These are phyloP conservation scores for Penicillium verrucosum DNA, from an alignment of 2,329 filamentous ascomycete species.

Conservation along the genomic window DNA sequence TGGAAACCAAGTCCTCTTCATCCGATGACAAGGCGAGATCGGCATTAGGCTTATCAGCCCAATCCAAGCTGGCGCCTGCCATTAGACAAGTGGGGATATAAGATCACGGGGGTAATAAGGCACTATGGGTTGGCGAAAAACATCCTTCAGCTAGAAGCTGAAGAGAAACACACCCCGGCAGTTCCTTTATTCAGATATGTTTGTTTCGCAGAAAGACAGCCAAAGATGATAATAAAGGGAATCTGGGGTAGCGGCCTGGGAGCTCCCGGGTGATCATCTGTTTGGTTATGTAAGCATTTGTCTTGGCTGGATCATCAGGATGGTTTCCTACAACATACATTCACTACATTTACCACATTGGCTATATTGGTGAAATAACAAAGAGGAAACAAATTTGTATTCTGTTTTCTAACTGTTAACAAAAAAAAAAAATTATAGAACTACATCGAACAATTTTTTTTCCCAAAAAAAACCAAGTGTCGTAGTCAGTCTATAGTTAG, in stretches of 20 bases:
- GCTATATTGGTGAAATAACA: neutral
- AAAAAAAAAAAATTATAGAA: neutral
- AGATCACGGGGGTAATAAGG: neutral
- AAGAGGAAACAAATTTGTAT: neutral
- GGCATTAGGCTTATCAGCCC: conserved; percentile 23
- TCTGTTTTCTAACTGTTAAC: neutral
- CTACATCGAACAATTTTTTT: neutral
- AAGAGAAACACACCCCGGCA: neutral
- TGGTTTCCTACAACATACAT: neutral
- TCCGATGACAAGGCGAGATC: conserved; percentile 28
- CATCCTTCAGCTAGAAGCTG: conserved; percentile 5
- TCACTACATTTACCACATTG: neutral
- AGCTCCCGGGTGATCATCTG: neutral
- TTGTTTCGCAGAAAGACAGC: neutral
- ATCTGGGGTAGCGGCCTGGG: conserved; percentile 3
- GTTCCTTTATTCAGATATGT: neutral
- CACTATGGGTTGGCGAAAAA: neutral
- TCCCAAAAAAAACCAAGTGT: neutral
- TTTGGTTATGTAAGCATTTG: neutral
- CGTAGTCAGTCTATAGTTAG: conserved; percentile 4
- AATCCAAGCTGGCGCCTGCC: conserved; percentile 26
- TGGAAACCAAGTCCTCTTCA: conserved; percentile 31
- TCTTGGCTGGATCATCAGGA: neutral
- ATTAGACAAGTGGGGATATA: conserved; percentile 16
- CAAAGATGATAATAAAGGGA: neutral